Percentiles rank a stretch among this genome's conserved stretches.
Conservation (phyloP, 805 yeast species). For the Saturnispora sekii region DNA sequence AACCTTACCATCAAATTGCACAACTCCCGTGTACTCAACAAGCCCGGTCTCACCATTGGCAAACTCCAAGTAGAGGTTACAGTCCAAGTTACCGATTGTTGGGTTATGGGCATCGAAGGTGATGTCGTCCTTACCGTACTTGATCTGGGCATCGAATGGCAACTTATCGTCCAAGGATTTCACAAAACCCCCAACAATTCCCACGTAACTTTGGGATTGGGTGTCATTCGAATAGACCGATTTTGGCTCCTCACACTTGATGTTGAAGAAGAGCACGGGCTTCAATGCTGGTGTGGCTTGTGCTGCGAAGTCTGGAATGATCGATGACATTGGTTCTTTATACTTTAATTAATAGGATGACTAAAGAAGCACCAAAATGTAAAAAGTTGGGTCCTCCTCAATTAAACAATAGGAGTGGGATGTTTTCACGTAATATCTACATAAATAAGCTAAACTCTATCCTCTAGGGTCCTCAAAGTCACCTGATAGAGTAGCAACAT, state of each 20-base stretch:
- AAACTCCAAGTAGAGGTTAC: conserved; percentile 34
- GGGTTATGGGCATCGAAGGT: conserved; percentile 25
- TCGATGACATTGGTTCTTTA: conserved; percentile 4
- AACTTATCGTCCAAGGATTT: conserved; percentile 28
- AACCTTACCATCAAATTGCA: conserved; percentile 29
- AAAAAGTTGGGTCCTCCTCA: neutral
- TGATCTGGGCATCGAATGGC: conserved; percentile 32
- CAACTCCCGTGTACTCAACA: conserved; percentile 41
- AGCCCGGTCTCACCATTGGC: conserved; percentile 29
- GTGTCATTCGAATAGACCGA: conserved; percentile 21
- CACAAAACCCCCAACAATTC: conserved; percentile 28
- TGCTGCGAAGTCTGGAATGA: conserved; percentile 17
- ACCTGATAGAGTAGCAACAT: conserved; percentile 86
- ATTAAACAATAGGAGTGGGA: neutral
- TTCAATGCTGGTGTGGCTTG: conserved; percentile 21
- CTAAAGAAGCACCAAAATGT: too few species aligned
- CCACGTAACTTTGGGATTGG: conserved; percentile 23
- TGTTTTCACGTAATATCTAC: neutral
- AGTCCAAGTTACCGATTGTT: conserved; percentile 31
- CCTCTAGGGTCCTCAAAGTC: conserved; percentile 44
- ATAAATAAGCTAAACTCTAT: conserved; percentile 1
- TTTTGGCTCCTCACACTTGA: conserved; percentile 28
- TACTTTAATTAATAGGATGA: too few species aligned
- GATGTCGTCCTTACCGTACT: conserved; percentile 41
- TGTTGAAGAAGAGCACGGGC: conserved; percentile 31